phyloP scores from a whole-genome alignment of 208 protist genomes.

The Crithidia fasciculata region DNA sequence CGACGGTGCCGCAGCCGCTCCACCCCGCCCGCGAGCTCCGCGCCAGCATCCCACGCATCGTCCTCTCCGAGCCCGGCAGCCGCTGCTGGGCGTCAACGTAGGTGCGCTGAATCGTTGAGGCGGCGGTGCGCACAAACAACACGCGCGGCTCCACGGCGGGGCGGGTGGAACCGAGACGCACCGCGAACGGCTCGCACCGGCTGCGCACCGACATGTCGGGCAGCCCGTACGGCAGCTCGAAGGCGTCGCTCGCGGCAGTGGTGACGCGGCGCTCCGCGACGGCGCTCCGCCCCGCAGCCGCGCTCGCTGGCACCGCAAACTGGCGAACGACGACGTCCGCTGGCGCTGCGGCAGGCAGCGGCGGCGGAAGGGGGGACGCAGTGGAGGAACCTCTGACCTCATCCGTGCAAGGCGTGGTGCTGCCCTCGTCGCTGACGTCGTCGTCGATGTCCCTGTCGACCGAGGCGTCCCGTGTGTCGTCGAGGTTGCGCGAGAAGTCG shows the following conservation, averaged over 20 bases:
- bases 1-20: slow-evolving; percentile 44
- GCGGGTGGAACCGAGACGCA: slow-evolving; percentile 38
- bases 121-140: slow-evolving; percentile 33
- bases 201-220: slow-evolving; percentile 44
- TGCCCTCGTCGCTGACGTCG: background rate
- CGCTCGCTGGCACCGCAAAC: slow-evolving; percentile 18
- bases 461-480: slow-evolving; percentile 12
- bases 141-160: slow-evolving; percentile 28
- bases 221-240: slow-evolving; percentile 71
- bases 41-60: slow-evolving; percentile 48
- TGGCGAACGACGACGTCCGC: slow-evolving; percentile 11
- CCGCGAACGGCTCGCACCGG: slow-evolving; percentile 28
- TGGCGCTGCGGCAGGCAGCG: background rate
- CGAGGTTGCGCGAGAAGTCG: slow-evolving; percentile 23
- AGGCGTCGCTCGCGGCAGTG: slow-evolving; percentile 17
- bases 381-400: background rate
- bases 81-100: slow-evolving; percentile 17
- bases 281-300: slow-evolving; percentile 3
- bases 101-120: slow-evolving; percentile 36
- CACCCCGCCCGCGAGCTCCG: slow-evolving; percentile 77
- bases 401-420: background rate
- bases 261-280: slow-evolving; percentile 22
- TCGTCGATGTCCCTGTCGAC: background rate
- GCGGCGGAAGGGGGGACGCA: background rate
- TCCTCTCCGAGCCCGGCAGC: slow-evolving; percentile 20